Conservation (phyloP, 1,139 yeast genomes). For the Hansenula lynferdii region DNA sequence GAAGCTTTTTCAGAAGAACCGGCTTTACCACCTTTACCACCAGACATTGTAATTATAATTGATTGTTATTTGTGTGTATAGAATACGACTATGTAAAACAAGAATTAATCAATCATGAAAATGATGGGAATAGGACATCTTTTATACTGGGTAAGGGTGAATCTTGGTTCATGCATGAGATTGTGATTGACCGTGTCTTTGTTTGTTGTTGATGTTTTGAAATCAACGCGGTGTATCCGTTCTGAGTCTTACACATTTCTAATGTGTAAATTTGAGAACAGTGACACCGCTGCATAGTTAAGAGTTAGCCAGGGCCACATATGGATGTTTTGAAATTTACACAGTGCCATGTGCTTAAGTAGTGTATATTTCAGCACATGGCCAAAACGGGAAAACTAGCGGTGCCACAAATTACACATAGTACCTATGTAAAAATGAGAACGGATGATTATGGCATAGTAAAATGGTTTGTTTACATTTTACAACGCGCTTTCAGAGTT, state of each 20-base stretch:
- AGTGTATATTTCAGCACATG: too few species aligned
- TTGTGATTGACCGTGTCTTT: neutral
- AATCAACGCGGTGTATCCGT: too few species aligned
- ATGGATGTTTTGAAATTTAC: too few species aligned
- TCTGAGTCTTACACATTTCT: neutral
- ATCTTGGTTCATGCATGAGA: too few species aligned
- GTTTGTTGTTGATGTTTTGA: neutral
- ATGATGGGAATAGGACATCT: too few species aligned
- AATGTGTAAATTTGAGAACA: neutral
- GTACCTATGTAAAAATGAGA: too few species aligned
- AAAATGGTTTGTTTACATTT: too few species aligned
- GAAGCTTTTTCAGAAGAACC: constrained; percentile 91
- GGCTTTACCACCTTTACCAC: constrained; percentile 98
- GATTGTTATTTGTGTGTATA: too few species aligned
- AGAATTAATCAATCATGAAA: neutral
- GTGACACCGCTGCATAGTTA: neutral
- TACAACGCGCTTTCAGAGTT: too few species aligned
- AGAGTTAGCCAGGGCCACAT: too few species aligned
- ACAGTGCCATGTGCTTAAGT: too few species aligned
- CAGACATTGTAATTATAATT: constrained; percentile 61
- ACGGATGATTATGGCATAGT: neutral
- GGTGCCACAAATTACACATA: neutral
- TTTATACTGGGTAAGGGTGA: too few species aligned
- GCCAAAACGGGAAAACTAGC: neutral
- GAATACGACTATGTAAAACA: neutral